Percentiles rank a stretch among this genome's conserved stretches.
Conservation (phyloP, 345 rosid species). For the Moricandia moricandioides region DNA sequence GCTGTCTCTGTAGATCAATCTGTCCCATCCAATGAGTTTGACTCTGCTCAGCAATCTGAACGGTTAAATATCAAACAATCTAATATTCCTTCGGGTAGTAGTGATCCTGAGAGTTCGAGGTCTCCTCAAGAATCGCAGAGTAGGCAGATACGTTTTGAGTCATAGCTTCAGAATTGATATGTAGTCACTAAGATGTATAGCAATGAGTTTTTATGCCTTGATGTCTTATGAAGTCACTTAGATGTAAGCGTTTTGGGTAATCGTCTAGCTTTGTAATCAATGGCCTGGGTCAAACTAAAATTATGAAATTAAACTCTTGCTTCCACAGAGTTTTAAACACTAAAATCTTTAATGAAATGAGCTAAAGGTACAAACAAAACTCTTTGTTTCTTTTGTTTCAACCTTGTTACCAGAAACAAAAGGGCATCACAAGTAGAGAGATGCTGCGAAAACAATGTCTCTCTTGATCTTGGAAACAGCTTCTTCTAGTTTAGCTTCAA, state of each 20-base stretch:
- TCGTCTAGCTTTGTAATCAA: background rate
- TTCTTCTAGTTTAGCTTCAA: slow-evolving; percentile 78
- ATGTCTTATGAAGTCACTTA: no score
- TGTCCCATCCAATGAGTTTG: no score
- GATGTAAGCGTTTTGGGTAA: background rate
- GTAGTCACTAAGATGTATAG: no score
- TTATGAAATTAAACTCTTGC: background rate
- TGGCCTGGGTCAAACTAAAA: slow-evolving; percentile 1
- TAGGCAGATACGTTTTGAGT: no score
- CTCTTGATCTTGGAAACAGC: slow-evolving; percentile 89
- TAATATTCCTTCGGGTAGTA: no score
- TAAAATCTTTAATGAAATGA: background rate
- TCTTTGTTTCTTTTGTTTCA: background rate
- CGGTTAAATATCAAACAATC: no score
- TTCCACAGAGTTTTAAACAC: background rate
- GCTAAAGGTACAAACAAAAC: slow-evolving; percentile 5
- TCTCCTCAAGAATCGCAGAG: no score
- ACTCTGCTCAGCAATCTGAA: no score
- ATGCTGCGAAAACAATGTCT: slow-evolving; percentile 96
- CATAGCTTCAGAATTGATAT: no score
- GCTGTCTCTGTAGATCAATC: no score
- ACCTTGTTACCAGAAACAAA: slow-evolving; percentile 14
- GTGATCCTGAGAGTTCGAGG: no score
- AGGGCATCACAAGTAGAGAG: slow-evolving; percentile 62
- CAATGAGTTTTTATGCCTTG: no score